These are phyloP conservation scores for Naganishia sp. DNA, from an alignment of 1,284 basidiomycete genomes.

Conservation along the genomic window DNA sequence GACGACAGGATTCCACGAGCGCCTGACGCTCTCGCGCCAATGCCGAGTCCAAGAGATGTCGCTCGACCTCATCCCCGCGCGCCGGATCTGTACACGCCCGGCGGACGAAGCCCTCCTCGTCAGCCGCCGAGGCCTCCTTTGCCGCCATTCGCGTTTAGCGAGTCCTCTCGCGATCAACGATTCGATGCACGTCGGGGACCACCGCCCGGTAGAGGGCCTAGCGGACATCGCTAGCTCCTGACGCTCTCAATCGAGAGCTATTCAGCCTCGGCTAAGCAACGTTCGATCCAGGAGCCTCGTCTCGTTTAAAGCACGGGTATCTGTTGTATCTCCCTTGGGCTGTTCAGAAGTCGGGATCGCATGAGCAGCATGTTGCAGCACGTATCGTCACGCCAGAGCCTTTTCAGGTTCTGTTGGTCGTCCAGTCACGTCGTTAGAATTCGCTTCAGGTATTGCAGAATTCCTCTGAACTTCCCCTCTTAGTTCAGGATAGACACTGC, in stretches of 20 bases:
- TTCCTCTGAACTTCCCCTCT: too few species aligned
- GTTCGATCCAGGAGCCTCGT: too few species aligned
- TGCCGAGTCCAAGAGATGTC: slow-evolving; percentile 7
- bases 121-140: background rate
- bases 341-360: too few species aligned
- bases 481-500: too few species aligned
- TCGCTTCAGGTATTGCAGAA: too few species aligned
- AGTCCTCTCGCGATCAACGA: background rate
- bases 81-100: slow-evolving; percentile 18
- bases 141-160: background rate
- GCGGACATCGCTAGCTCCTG: background rate
- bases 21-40: background rate
- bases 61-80: slow-evolving; percentile 4
- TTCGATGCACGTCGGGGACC: slow-evolving; percentile 10
- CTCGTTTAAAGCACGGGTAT: too few species aligned
- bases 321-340: too few species aligned
- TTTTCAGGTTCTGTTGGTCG: too few species aligned
- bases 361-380: too few species aligned
- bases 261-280: too few species aligned
- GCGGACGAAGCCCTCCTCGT: slow-evolving; percentile 19
- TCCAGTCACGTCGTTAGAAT: too few species aligned
- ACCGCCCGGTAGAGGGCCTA: slow-evolving; percentile 3
- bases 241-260: background rate
- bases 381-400: too few species aligned
- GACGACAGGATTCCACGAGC: slow-evolving; percentile 1